Conservation (phyloP, 163 green algal genomes). For the Scenedesmus sp. region DNA sequence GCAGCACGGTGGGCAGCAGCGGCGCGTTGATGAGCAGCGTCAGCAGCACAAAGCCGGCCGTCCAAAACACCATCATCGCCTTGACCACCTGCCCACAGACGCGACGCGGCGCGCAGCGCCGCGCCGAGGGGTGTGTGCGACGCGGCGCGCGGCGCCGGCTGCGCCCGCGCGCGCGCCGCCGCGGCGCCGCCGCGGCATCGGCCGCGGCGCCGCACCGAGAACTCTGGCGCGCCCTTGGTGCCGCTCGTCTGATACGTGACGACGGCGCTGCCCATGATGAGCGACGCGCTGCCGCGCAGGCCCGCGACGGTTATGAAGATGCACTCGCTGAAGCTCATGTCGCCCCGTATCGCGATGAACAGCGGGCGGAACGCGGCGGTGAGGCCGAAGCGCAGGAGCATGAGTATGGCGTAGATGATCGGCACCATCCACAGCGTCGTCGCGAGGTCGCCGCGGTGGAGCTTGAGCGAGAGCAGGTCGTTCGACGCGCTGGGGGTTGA, state of each 20-base stretch:
- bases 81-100: slow-evolving; percentile 60
- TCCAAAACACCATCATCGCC: slow-evolving; percentile 82
- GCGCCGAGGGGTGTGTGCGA: not conserved
- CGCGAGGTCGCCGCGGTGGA: slow-evolving; percentile 19
- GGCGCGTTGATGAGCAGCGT: slow-evolving; percentile 86
- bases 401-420: slow-evolving; percentile 73
- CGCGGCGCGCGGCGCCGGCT: not conserved
- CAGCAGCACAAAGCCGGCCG: slow-evolving; percentile 84
- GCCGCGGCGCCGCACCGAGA: no score
- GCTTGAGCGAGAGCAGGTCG: not conserved
- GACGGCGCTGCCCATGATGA: slow-evolving; percentile 46
- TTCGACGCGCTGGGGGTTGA: not conserved
- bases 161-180: no score
- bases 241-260: slow-evolving; percentile 14
- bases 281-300: slow-evolving; percentile 24
- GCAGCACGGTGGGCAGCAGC: slow-evolving; percentile 48
- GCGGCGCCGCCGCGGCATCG: no score
- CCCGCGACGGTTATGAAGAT: slow-evolving; percentile 38
- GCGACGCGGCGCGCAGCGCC: no score
- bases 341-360: slow-evolving; percentile 35
- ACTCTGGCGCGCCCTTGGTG: no score
- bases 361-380: slow-evolving; percentile 38
- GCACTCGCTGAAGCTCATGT: slow-evolving; percentile 30
- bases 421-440: slow-evolving; percentile 51
- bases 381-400: slow-evolving; percentile 56